Conservation (phyloP, 2,329 filamentous ascomycete species). For the Scedosporium aurantiacum region DNA sequence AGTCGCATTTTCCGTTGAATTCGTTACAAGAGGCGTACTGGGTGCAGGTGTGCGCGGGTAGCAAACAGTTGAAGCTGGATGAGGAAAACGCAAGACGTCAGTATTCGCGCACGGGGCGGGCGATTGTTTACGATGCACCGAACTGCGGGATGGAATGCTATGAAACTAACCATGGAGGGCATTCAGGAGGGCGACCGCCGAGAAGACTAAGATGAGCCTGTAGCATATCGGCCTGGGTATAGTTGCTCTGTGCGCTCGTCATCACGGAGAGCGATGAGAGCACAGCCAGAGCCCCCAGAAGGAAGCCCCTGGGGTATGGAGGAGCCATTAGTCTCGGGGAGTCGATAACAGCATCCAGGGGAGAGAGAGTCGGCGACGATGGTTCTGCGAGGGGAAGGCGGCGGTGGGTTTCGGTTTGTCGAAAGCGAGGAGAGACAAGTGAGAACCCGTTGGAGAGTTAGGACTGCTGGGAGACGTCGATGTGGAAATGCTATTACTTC, state of each 20-base stretch:
- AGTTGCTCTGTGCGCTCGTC: constrained; percentile 41
- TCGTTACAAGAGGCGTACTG: constrained; percentile 86
- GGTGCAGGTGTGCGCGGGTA: constrained; percentile 81
- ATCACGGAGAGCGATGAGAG: constrained; percentile 26
- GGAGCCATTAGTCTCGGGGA: constrained; percentile 23
- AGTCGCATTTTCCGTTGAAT: constrained; percentile 85
- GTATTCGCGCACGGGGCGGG: constrained; percentile 28
- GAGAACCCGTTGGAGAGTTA: not conserved
- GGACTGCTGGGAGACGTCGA: not conserved
- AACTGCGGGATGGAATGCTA: not conserved
- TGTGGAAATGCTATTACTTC: not conserved
- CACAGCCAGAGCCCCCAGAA: constrained; percentile 26
- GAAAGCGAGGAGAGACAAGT: too few species aligned
- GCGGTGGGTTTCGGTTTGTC: too few species aligned
- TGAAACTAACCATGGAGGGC: constrained; percentile 60
- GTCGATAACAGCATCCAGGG: constrained; percentile 3
- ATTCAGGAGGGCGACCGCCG: constrained; percentile 63
- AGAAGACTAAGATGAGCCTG: constrained; percentile 59
- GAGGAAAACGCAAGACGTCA: constrained; percentile 15
- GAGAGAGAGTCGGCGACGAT: not conserved
- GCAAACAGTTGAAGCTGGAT: constrained; percentile 87
- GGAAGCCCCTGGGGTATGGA: constrained; percentile 24
- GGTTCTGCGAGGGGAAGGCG: not conserved
- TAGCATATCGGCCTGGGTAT: constrained; percentile 48
- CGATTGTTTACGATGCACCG: not conserved